Evolutionary conservation across 2,329 filamentous ascomycete species (phyloP).

Genomic region (Escovopsis sp.): DNA sequence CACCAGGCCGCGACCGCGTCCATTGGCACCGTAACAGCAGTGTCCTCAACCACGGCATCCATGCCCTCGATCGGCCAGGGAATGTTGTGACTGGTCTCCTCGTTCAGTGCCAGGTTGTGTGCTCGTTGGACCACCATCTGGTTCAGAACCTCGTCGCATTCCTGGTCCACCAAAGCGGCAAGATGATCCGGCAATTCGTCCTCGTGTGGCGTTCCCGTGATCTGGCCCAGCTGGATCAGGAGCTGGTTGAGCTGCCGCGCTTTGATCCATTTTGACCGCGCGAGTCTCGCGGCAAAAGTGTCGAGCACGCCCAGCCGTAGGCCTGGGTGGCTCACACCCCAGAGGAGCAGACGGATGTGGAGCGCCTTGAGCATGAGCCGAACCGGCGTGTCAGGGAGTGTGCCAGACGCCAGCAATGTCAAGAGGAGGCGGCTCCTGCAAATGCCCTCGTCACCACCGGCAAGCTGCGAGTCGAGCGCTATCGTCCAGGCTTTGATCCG

Average conservation of each 20-base stretch:
- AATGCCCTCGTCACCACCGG: constrained; percentile 78
- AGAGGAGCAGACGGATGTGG: constrained; percentile 78
- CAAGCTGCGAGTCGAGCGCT: constrained; percentile 81
- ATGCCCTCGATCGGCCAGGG: constrained; percentile 52
- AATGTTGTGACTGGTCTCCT: constrained; percentile 53
- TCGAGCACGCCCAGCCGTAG: constrained; percentile 51
- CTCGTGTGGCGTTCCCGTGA: constrained; percentile 30
- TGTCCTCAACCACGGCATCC: constrained; percentile 72
- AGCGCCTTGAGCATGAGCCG: constrained; percentile 84
- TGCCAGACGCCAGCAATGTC: constrained; percentile 76
- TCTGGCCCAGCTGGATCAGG: constrained; percentile 19
- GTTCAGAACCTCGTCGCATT: constrained; percentile 70
- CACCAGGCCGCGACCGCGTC: constrained; percentile 89
- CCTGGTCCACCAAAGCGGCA: constrained; percentile 56
- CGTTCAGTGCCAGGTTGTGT: constrained; percentile 81
- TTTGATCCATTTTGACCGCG: constrained; percentile 65
- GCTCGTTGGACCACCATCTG: constrained; percentile 67
- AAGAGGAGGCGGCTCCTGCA: constrained; percentile 75
- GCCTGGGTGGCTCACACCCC: constrained; percentile 54
- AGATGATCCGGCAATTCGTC: constrained; percentile 60
- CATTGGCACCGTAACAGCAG: constrained; percentile 69
- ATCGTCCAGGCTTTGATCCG: constrained; percentile 87
- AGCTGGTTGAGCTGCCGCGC: constrained; percentile 50
- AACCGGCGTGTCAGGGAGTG: constrained; percentile 66
- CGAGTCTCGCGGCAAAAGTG: constrained; percentile 55